Evolutionary conservation across 306 rosid genomes (phyloP).

Genomic region (Luffa acutangula): DNA sequence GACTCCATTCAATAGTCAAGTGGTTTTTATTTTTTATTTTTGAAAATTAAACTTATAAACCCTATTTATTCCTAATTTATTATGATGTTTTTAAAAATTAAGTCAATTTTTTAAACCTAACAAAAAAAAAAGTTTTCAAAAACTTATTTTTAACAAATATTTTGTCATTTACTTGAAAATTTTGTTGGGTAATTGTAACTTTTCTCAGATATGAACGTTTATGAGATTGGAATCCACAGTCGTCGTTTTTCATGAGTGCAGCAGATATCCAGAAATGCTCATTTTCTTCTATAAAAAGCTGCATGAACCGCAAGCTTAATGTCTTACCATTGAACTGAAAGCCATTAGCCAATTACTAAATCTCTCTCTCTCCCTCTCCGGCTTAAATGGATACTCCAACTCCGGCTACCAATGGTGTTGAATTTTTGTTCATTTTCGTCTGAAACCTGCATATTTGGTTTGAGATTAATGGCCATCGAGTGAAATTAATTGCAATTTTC

Average conservation of each 20-base stretch:
- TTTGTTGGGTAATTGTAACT: neutral
- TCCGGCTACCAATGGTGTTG: conserved; percentile 8
- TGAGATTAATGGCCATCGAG: neutral
- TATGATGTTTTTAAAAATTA: too few species aligned
- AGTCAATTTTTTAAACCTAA: too few species aligned
- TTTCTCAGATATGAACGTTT: neutral
- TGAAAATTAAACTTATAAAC: too few species aligned
- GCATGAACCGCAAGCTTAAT: neutral
- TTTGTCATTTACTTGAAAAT: too few species aligned
- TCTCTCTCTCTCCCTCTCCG: neutral
- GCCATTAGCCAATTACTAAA: neutral
- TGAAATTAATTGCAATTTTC: neutral
- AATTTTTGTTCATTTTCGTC: neutral
- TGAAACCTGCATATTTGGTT: neutral
- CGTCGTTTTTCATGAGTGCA: neutral
- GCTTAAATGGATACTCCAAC: conserved; percentile 11
- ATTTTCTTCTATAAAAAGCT: conserved; percentile 1
- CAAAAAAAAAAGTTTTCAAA: too few species aligned
- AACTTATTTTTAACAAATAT: too few species aligned
- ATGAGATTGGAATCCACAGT: neutral
- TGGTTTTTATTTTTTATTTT: too few species aligned
- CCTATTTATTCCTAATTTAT: too few species aligned
- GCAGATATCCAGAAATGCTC: neutral
- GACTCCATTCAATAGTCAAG: too few species aligned
- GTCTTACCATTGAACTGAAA: neutral